Base-by-base conservation (phyloP, 257 asterid species). In the Plectranthus barbatus region DNA sequence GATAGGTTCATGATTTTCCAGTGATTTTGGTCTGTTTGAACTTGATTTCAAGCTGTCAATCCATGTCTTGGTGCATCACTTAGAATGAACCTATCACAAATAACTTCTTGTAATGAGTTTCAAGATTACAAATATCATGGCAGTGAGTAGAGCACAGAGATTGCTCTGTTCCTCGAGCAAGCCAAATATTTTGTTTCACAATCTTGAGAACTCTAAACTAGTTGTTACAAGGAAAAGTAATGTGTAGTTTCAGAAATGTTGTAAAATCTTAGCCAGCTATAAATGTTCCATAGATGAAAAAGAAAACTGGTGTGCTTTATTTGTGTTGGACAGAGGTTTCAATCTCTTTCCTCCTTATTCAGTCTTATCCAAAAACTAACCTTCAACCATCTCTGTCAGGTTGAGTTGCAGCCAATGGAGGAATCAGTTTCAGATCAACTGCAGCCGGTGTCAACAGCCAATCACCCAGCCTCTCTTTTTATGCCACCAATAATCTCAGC, bases 391-490 rank as follows among this genome's bases (percentile, higher is more conserved):
- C 49, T 49, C 9, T 29, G n/a, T 23, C 79, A 79, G 84, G 62
- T 65, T 9, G 81, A 75, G 45, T 15, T 62, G 70, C 81, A 44
- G 21, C 67, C 66, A 6, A 58, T 18, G 2, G 51, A 74, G 45
- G 80, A 55, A 50, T 40, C 69, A 40, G 23, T 46, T 54, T 64
- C 71, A 6, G 62, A 63, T 55, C 78, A 49, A 55, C 64, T 62
- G 47, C 59, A 54, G 39, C 74, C 33, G 8, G 51, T 34, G 59
- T 4, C 59, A 45, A 46, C 54, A 11, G 26, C 23, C 15, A 17
- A 20, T 34, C 47, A 41, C 46, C 42, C 69, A 14, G 15, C 18
- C 18, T 42, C 71, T 29, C 13, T 5, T 1, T 1, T 26, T 5
- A 26, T n/a, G n/a, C n/a, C n/a, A n/a, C n/a, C n/a, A n/a, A n/a